Evolutionary conservation across 2,329 filamentous ascomycete genomes (phyloP).

Genomic region (Cladosporium halotolerans): DNA sequence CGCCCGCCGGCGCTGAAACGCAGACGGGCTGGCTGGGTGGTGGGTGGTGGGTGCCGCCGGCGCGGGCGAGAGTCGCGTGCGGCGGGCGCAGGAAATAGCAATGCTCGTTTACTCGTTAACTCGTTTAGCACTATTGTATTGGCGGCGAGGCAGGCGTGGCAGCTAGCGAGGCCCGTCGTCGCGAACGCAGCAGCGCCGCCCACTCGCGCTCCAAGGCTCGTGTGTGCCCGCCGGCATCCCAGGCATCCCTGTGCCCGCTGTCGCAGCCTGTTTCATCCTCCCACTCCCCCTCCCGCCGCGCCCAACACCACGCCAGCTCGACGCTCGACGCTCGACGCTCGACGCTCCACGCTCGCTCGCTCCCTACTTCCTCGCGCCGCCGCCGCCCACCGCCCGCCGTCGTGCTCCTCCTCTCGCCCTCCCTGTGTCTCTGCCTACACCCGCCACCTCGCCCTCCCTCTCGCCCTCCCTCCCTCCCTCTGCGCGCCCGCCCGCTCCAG

Average conservation of each 20-base stretch:
- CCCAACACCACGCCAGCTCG: not conserved
- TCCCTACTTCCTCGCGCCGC: not conserved
- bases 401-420: constrained; percentile 1
- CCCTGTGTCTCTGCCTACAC: not conserved
- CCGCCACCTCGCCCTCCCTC: not conserved
- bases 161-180: no score
- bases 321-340: not conserved
- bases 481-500: not conserved
- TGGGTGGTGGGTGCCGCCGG: no score
- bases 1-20: not conserved
- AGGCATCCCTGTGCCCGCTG: not conserved
- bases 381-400: not conserved
- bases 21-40: not conserved
- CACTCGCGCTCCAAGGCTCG: no score
- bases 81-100: not conserved
- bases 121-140: no score
- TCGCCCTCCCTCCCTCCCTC: not conserved
- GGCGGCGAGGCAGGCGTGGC: no score
- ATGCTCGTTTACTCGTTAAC: no score
- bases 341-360: not conserved
- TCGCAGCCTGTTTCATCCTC: not conserved
- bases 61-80: not conserved
- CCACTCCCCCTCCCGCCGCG: not conserved
- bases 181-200: no score
- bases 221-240: no score